Evolutionary conservation across 139 green algal species (phyloP).

Genomic region (Ostreobium quekettii): DNA sequence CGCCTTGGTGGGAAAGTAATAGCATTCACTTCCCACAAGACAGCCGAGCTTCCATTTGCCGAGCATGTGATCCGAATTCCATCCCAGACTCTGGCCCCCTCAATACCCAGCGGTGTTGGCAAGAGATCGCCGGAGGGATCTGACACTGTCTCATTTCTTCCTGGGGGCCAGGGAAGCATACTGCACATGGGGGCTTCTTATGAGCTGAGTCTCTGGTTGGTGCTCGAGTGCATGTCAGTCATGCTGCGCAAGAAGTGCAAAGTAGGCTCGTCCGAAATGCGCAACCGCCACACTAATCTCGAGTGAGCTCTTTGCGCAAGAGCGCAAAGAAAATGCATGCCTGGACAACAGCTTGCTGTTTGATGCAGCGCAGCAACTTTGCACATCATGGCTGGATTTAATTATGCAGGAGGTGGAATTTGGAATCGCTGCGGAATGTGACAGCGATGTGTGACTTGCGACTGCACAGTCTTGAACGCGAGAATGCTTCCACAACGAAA

Average conservation of each 20-base stretch:
- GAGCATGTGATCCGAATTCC: constrained; percentile 10
- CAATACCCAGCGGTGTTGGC: neutral
- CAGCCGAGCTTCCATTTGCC: constrained; percentile 5
- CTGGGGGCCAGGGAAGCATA: neutral
- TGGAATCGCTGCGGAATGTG: too few species aligned
- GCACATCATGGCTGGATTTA: too few species aligned
- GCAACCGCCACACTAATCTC: too few species aligned
- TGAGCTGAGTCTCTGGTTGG: neutral
- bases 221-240: neutral
- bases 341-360: too few species aligned
- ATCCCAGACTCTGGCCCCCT: constrained; percentile 11
- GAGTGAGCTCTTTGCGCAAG: too few species aligned
- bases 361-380: too few species aligned
- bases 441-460: too few species aligned
- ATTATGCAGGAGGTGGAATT: too few species aligned
- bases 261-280: too few species aligned
- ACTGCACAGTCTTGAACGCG: too few species aligned
- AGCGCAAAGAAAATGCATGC: too few species aligned
- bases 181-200: constrained; percentile 4
- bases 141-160: constrained; percentile 7
- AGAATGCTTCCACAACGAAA: too few species aligned
- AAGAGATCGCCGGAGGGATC: neutral
- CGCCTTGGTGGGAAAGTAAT: neutral
- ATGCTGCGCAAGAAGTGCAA: neutral
- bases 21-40: constrained; percentile 2